Evolutionary conservation across 352 stramenopile species (phyloP), one percentile per base, ranked within the genome.

Genomic region (Plasmopara halstedii): DNA sequence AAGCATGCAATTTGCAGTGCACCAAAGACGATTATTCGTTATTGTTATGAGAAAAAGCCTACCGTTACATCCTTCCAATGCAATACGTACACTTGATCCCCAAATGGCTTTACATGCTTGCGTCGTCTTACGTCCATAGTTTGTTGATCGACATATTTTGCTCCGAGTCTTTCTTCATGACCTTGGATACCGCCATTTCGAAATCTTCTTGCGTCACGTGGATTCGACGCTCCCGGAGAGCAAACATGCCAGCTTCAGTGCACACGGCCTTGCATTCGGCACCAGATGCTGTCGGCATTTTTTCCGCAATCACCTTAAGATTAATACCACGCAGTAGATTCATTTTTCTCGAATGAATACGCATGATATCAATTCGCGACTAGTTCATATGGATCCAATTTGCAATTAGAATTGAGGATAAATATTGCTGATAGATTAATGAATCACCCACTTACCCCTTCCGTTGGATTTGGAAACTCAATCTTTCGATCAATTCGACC

Each of bases 191-290:
- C 9, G 97, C 95, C 96, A 99, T 99, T 70, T 99, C 96, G 70
- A 99, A 99, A 77, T 99, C 96, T 78, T 99, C 96, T 66, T 99
- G 97, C 20, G 97, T 99, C 19, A 99, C 97, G 78, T 99, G 97
- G 43, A 99, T 98, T 50, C 97, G 86, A 55, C 96, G 85, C 78
- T 99, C 97, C 55, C 97, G 82, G 32, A 99, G 70, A n/a, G 97
- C 97, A 83, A 99, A 99, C 97, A 99, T 99, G 40, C 97, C 97
- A 11, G 97, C 97, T 64, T 99, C 97, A 33, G 96, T 99, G 73
- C 97, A 99, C 25, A 99, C 95, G 21, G 95, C 96, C 61, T 99
- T 99, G 78, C 96, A 99, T 74, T 99, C 97, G 23, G 97, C 97
- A 34, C 97, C 97, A 9, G 88, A 98, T 5, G 95, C 56, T 56